Conservation (phyloP, 2,329 filamentous ascomycete species). For the Ceratocystis albifundus region DNA sequence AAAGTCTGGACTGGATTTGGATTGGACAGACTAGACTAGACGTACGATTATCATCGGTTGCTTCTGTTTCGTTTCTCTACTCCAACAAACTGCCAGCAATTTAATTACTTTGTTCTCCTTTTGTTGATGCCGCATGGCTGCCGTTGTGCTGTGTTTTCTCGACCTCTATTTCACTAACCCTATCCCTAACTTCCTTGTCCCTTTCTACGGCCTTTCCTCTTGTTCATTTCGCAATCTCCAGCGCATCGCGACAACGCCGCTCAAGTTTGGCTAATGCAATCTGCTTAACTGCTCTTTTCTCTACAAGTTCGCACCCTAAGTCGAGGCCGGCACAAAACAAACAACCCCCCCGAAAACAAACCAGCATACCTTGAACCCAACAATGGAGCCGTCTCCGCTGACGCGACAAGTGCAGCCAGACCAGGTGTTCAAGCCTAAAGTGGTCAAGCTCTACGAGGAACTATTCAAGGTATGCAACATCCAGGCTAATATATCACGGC, state of each 20-base stretch:
- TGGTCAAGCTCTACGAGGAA: conserved; percentile 76
- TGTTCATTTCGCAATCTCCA: not conserved
- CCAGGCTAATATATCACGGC: too few relatives aligned
- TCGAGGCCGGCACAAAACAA: not conserved
- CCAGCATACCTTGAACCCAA: not conserved
- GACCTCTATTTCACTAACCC: not conserved
- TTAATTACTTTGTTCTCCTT: not conserved
- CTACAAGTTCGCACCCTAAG: not conserved
- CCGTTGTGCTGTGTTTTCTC: not conserved
- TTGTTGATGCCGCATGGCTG: not conserved
- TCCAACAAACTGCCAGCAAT: not conserved
- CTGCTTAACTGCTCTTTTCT: not conserved
- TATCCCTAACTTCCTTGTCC: not conserved
- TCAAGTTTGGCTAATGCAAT: not conserved
- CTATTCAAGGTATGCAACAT: conserved; percentile 56
- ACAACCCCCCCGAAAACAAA: not conserved
- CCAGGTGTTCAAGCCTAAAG: conserved; percentile 76
- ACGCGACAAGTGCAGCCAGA: conserved; percentile 85
- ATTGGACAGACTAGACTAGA: not conserved
- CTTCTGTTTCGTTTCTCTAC: not conserved
- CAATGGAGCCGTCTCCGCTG: conserved; percentile 82
- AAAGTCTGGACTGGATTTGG: not conserved
- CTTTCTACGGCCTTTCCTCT: not conserved
- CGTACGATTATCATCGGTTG: not conserved
- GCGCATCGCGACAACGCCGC: not conserved